Evolutionary conservation across 345 rosid genomes (phyloP), one percentile per base, ranked within the genome.

Genomic region (Brassica nigra): DNA sequence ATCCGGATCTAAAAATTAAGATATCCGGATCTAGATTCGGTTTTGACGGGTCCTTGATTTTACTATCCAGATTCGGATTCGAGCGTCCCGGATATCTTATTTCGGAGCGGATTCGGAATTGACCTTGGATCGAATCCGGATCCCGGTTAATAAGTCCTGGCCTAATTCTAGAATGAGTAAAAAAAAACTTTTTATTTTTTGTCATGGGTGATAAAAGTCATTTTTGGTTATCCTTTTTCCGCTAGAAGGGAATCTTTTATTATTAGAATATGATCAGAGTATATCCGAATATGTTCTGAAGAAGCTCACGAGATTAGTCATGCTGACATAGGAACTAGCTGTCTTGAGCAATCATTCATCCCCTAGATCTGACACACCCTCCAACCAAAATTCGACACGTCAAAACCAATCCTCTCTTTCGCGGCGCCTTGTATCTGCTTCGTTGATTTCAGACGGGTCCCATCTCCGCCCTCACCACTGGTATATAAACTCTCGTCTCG

Each of bases 391-490:
- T 2, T 2, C 6, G 75, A 85, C 97, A 86, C 85, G 66, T 84
- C 49, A 44, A 39, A 23, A 37, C 49, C n/a, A 10, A 57, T 10
- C 68, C 39, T 49, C 23, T 16, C 30, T 8, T 76, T 31, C 86
- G 93, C 92, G 82, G 97, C 87, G 86, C 57, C 82, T 75, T 64
- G 94, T 83, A 79, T 78, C 83, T 76, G 94, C 86, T 86, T 78
- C 61, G 74, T 1, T 78, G 83, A 75, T 72, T 66, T 63, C 71
- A 59, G 11, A 11, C 64, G 44, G 84, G 85, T 52, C 82, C 87
- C 81, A 74, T 57, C 14, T 67, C 57, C 30, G 23, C 74, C 76
- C 39, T 58, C 30, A 36, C 16, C 37, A 0, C 58, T 12, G 29
- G 27, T 73, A 67, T 78, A 78, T 78, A 57, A 28, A 8, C 27